These are phyloP conservation scores for Brassica incana DNA, from an alignment of 345 rosid species.

Conservation along the genomic window DNA sequence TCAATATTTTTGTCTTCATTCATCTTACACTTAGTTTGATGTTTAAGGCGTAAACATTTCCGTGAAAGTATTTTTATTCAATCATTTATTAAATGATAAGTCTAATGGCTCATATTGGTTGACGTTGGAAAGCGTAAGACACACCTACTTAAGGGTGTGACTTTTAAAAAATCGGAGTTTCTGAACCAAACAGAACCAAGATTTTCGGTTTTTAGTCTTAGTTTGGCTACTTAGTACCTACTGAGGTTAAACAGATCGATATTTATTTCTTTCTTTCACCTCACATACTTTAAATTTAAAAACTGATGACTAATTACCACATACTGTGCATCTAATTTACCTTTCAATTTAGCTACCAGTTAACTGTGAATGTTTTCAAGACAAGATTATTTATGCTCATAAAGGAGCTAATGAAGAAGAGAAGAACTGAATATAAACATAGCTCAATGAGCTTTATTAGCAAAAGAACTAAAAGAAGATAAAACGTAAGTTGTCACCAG, in stretches of 20 bases:
- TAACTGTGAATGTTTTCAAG: not conserved
- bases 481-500: no score
- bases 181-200: not conserved
- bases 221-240: no score
- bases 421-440: no score
- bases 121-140: not conserved
- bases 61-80: not conserved
- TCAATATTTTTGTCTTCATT: not conserved
- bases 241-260: not conserved
- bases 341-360: not conserved
- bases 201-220: not conserved
- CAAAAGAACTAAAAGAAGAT: no score
- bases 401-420: no score
- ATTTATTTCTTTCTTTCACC: not conserved
- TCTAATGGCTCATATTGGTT: not conserved
- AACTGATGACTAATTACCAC: not conserved
- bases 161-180: not conserved
- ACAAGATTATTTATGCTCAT: no score
- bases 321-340: not conserved
- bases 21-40: not conserved
- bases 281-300: not conserved
- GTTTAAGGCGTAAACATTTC: slow-evolving; percentile 3
- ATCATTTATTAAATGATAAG: not conserved
- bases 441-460: no score
- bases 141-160: not conserved